These are phyloP conservation scores for Wickerhamiella galacta DNA, from an alignment of 805 yeast species.

Conservation along the genomic window DNA sequence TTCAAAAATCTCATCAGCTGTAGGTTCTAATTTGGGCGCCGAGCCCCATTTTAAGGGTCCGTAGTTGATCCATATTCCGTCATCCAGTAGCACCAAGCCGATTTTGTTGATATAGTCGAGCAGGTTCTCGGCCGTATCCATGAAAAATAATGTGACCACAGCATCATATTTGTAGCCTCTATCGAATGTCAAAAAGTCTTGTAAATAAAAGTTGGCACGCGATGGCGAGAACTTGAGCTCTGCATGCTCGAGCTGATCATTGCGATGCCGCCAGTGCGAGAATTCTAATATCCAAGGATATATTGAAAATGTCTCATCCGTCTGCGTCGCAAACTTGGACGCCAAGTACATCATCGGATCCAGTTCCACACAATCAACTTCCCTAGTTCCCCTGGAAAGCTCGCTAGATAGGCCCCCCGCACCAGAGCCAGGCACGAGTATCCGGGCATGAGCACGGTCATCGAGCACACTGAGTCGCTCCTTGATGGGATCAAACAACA, in stretches of 20 bases:
- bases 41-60: slow-evolving; percentile 93
- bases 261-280: slow-evolving; percentile 39
- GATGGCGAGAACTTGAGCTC: slow-evolving; percentile 6
- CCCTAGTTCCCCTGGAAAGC: slow-evolving; percentile 23
- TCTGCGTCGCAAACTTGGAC: slow-evolving; percentile 15
- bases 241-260: slow-evolving; percentile 29
- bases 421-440: slow-evolving; percentile 80
- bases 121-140: slow-evolving; percentile 84
- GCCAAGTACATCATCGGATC: slow-evolving; percentile 62
- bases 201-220: slow-evolving; percentile 21
- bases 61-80: slow-evolving; percentile 67
- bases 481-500: slow-evolving; percentile 36
- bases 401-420: slow-evolving; percentile 63
- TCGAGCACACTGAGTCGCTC: slow-evolving; percentile 21
- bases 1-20: slow-evolving; percentile 46
- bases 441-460: slow-evolving; percentile 15
- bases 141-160: slow-evolving; percentile 43
- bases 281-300: slow-evolving; percentile 39
- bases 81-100: slow-evolving; percentile 29
- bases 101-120: slow-evolving; percentile 60
- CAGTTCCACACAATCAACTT: slow-evolving; percentile 61
- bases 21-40: slow-evolving; percentile 55
- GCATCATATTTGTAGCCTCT: slow-evolving; percentile 24
- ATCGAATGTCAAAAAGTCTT: slow-evolving; percentile 47
- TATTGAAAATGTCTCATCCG: slow-evolving; percentile 8